Percentiles rank a stretch among this genome's conserved stretches.
phyloP scores from a whole-genome alignment of 1,284 basidiomycete species.

The Boletus hoseneyae region DNA sequence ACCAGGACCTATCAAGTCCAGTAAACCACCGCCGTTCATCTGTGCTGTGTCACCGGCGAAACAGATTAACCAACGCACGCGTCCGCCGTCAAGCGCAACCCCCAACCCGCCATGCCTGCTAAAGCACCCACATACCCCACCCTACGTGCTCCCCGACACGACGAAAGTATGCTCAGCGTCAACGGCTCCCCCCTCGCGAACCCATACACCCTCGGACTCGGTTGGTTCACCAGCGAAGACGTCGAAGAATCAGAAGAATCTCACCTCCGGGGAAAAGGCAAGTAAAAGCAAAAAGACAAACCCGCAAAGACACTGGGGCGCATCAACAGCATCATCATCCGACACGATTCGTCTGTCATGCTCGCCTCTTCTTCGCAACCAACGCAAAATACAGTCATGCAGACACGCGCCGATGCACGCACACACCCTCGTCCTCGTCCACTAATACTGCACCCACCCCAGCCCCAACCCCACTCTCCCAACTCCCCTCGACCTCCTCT shows the following conservation, averaged over 20 bases:
- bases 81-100: conserved; percentile 62
- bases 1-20: conserved; percentile 37
- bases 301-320: conserved; percentile 31
- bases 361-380: conserved; percentile 10
- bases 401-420: too few relatives aligned
- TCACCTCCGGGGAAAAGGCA: conserved; percentile 17
- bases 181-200: conserved; percentile 77
- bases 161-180: conserved; percentile 70
- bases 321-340: conserved; percentile 62
- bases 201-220: conserved; percentile 58
- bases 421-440: too few relatives aligned
- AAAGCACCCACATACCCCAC: conserved; percentile 61
- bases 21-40: neutral
- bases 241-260: conserved; percentile 3
- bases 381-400: too few relatives aligned
- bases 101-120: conserved; percentile 66
- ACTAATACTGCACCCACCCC: neutral
- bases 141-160: conserved; percentile 54
- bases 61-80: conserved; percentile 18
- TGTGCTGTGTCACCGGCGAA: conserved; percentile 48
- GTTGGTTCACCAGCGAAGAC: conserved; percentile 45
- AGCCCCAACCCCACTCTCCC: conserved; percentile 28
- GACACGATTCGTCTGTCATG: conserved; percentile 40
- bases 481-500: conserved; percentile 15
- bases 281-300: conserved; percentile 17